Evolutionary conservation across 164 flowering plant species (phyloP), one percentile per base, ranked within the genome.

Genomic region (Dillenia turbinata): DNA sequence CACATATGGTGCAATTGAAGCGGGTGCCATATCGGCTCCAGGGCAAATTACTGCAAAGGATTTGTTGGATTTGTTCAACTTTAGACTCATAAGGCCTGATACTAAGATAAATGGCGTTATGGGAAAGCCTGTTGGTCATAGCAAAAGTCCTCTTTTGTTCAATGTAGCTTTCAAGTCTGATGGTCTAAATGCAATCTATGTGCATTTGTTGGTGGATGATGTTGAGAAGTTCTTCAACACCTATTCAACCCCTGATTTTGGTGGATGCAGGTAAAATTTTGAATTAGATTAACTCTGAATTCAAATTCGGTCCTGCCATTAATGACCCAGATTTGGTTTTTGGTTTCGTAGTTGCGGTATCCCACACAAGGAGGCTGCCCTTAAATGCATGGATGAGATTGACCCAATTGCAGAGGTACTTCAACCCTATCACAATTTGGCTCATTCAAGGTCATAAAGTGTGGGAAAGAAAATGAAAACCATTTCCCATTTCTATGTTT

Each of bases 71-170:
- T 62, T 88, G 47, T 92, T 81, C 82, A 88, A 88, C 66, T 74
- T 92, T 68, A 83, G 91, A 69, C 78, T 71, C 47, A 59, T 95
- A 9, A 85, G 88, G 48, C 76, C 80, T 57, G 89, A 88, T 54
- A 95, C 97, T 26, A 88, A 88, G 79, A 87, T 95, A 14, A 82
- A 62, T 81, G 98, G 99, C 46, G 71, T 92, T 69, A 84, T 95
- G 69, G 99, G 99, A 69, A 95, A 95, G 61, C 98, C 99, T 44
- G 91, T 95, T 22, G 67, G 87, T 48, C 98, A 95, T 77, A 95
- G 98, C 82, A 95, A 92, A 73, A 78, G 87, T 47, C 97, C 99
- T 56, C 15, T 79, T 59, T 64, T 92, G 59, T 83, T 78, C 65
- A 95, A 95, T 68, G 74, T 65, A 68, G 91, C 95, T 56, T 90